phyloP scores from a whole-genome alignment of 2,329 filamentous ascomycete genomes.

The Myotisia sp. region DNA sequence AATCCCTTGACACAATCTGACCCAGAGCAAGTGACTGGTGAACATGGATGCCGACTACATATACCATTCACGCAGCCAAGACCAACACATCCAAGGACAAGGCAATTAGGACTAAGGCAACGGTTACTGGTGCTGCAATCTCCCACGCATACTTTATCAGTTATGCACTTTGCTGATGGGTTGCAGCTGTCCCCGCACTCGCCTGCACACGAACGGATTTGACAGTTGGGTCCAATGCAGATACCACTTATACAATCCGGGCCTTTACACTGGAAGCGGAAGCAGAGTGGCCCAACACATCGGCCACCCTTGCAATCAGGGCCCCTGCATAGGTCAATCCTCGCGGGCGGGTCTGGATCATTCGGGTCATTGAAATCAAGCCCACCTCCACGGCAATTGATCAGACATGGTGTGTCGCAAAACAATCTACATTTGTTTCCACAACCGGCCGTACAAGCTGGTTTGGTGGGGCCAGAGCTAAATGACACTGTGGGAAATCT shows the following conservation, averaged over 20 bases:
- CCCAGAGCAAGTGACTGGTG: slow-evolving; percentile 2
- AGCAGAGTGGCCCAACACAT: slow-evolving; percentile 2
- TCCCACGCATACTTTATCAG: slow-evolving; percentile 1
- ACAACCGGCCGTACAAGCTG: slow-evolving; percentile 2
- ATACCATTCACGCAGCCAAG: slow-evolving; percentile 1
- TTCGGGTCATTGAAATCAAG: slow-evolving; percentile 6
- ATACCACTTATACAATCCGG: slow-evolving; percentile 4
- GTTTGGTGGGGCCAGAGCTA: slow-evolving; percentile 4
- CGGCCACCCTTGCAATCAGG: slow-evolving; percentile 3
- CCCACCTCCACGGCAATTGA: slow-evolving; percentile 1
- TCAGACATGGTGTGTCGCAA: slow-evolving; percentile 1
- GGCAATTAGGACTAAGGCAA: slow-evolving; percentile 1
- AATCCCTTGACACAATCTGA: slow-evolving; percentile 1
- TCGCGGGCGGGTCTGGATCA: slow-evolving; percentile 1
- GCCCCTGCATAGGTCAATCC: slow-evolving; percentile 1
- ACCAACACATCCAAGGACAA: slow-evolving; percentile 6
- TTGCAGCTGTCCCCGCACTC: background rate
- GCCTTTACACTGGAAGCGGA: slow-evolving; percentile 4
- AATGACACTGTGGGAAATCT: slow-evolving; percentile 4
- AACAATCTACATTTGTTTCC: slow-evolving; percentile 5
- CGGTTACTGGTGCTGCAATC: background rate
- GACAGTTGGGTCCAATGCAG: slow-evolving; percentile 4
- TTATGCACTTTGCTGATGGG: background rate
- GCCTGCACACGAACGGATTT: background rate
- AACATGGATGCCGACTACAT: slow-evolving; percentile 2